A percentile compares a stretch with the other conserved stretches of the same genome.
Conservation (phyloP, 768 basidiomycete species). For the Pulveroboletus sp. region DNA sequence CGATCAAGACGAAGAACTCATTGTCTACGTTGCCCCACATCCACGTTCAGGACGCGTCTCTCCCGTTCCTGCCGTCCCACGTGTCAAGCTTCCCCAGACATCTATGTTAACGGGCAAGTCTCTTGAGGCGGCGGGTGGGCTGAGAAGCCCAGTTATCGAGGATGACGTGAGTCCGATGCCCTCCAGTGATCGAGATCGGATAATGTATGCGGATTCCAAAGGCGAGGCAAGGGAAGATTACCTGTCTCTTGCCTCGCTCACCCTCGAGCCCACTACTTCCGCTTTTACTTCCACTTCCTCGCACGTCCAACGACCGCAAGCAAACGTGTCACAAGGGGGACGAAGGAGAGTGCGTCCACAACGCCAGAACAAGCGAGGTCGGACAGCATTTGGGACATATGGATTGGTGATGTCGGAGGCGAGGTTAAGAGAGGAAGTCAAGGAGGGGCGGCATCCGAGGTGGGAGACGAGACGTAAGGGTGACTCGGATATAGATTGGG, state of each 20-base stretch:
- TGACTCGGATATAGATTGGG: conserved; percentile 71
- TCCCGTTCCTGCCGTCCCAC: conserved; percentile 11
- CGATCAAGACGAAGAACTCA: conserved; percentile 42
- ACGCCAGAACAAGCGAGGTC: conserved; percentile 11
- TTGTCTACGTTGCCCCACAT: conserved; percentile 75
- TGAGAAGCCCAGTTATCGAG: conserved; percentile 9
- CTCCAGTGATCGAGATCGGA: background rate
- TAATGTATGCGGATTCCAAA: background rate
- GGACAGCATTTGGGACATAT: conserved; percentile 41
- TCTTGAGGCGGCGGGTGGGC: background rate
- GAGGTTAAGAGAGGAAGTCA: conserved; percentile 34
- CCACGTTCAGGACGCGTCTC: conserved; percentile 38
- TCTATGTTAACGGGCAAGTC: conserved; percentile 25
- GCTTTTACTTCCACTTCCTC: background rate
- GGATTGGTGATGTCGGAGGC: conserved; percentile 55
- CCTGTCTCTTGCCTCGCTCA: conserved; percentile 27
- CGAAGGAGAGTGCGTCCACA: conserved; percentile 13
- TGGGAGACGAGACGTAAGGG: conserved; percentile 51
- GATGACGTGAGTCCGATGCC: background rate
- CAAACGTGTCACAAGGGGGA: conserved; percentile 23
- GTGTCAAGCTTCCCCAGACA: conserved; percentile 15
- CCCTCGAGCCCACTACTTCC: conserved; percentile 12
- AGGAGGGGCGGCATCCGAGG: conserved; percentile 34
- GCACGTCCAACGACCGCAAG: conserved; percentile 16
- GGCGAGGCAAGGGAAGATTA: background rate